Evolutionary conservation across 2,329 filamentous ascomycete genomes (phyloP).

Genomic region (Colletotrichum orchidophilum): DNA sequence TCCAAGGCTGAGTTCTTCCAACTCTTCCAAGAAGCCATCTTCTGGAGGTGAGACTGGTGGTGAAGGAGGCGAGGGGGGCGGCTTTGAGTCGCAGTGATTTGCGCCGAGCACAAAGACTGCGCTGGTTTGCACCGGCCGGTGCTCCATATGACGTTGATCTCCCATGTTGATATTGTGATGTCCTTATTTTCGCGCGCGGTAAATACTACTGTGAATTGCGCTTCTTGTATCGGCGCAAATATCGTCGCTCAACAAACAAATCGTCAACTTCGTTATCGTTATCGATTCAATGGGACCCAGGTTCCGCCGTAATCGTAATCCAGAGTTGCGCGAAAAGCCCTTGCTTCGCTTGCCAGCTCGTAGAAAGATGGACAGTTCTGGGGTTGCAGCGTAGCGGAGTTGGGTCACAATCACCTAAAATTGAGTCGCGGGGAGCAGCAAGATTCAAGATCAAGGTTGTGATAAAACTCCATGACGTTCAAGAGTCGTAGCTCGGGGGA

Average conservation of each 20-base stretch:
- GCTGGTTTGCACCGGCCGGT: slow-evolving; percentile 60
- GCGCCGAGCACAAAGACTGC: slow-evolving; percentile 57
- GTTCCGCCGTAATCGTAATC: background rate
- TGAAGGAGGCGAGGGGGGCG: slow-evolving; percentile 62
- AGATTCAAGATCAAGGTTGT: background rate
- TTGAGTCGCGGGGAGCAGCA: slow-evolving; percentile 21
- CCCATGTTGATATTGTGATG: slow-evolving; percentile 17
- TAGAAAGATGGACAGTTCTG: background rate
- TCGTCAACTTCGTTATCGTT: slow-evolving; percentile 20
- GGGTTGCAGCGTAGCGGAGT: background rate
- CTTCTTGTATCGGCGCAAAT: background rate
- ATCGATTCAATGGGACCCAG: background rate
- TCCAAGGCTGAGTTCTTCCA: slow-evolving; percentile 33
- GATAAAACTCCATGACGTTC: slow-evolving; percentile 29
- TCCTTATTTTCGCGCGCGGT: background rate
- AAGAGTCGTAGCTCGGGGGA: slow-evolving; percentile 10
- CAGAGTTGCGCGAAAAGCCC: background rate
- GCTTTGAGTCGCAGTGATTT: slow-evolving; percentile 48
- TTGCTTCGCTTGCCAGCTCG: background rate
- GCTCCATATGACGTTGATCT: slow-evolving; percentile 38
- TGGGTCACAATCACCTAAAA: slow-evolving; percentile 8
- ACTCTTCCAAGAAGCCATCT: slow-evolving; percentile 24
- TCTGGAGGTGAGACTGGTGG: slow-evolving; percentile 39
- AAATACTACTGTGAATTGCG: background rate
- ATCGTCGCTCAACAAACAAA: background rate